phyloP scores from a whole-genome alignment of 352 stramenopile species.

The Blastocystis sp. region DNA sequence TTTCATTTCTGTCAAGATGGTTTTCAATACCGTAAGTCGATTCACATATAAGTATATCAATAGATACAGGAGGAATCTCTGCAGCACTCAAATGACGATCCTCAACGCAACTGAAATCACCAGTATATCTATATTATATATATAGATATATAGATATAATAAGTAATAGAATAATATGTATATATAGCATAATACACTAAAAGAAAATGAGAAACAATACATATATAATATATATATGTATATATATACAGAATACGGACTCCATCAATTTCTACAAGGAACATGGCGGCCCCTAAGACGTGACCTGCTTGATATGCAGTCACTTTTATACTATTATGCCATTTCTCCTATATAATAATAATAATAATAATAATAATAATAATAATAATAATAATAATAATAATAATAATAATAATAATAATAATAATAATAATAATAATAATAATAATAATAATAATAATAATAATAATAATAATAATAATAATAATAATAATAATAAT shows the following conservation, averaged over 20 bases:
- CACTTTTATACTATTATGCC: conserved; percentile 88
- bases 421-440: too few species aligned
- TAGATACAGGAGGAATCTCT: conserved; percentile 53
- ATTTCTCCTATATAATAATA: too few species aligned
- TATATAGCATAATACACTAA: too few species aligned
- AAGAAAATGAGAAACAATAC: conserved; percentile 13
- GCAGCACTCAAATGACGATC: conserved; percentile 88
- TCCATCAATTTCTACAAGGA: conserved; percentile 88
- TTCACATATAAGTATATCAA: conserved; percentile 96
- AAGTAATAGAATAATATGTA: conserved; percentile 2
- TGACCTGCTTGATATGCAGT: conserved; percentile 93
- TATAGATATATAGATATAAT: neutral
- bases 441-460: too few species aligned
- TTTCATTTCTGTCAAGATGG: conserved; percentile 75
- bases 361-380: too few species aligned
- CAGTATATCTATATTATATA: conserved; percentile 37
- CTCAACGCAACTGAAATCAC: conserved; percentile 54
- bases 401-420: neutral
- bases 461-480: too few species aligned
- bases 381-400: neutral
- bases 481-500: too few species aligned
- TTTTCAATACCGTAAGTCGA: conserved; percentile 90
- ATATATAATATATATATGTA: neutral
- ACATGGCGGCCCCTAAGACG: conserved; percentile 96
- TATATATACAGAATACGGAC: conserved; percentile 76